These are phyloP conservation scores for Hypericum perforatum DNA, from an alignment of 345 rosid species.

Conservation along the genomic window DNA sequence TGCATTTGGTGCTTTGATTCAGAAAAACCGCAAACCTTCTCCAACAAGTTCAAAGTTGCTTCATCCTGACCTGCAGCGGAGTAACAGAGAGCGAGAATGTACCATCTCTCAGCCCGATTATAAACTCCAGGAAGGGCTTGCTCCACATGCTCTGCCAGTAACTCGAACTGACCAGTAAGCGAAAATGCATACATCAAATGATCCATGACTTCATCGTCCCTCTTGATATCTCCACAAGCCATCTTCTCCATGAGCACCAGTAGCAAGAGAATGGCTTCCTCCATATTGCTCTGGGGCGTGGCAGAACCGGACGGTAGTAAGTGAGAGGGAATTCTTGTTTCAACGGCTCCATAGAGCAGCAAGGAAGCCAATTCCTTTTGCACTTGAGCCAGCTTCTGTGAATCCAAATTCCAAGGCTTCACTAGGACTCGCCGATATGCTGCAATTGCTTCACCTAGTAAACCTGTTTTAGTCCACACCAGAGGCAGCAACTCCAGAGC, in stretches of 20 bases:
- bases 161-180: conserved; percentile 52
- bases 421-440: conserved; percentile 63
- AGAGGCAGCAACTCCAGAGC: conserved; percentile 74
- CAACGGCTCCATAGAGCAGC: conserved; percentile 73
- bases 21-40: conserved; percentile 53
- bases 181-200: conserved; percentile 76
- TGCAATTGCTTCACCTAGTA: conserved; percentile 54
- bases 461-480: conserved; percentile 63
- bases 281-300: conserved; percentile 39
- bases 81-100: conserved; percentile 80
- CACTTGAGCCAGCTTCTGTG: conserved; percentile 56
- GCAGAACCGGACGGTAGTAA: conserved; percentile 27
- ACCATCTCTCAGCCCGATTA: conserved; percentile 73
- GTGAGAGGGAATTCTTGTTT: conserved; percentile 38
- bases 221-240: conserved; percentile 47
- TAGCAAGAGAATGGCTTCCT: conserved; percentile 80
- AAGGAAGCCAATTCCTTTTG: conserved; percentile 71
- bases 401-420: conserved; percentile 79
- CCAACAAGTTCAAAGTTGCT: conserved; percentile 61
- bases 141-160: conserved; percentile 64
- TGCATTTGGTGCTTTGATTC: conserved; percentile 52
- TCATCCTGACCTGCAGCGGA: conserved; percentile 63
- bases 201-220: conserved; percentile 85
- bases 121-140: conserved; percentile 64
- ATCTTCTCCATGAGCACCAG: conserved; percentile 63